Evolutionary conservation across 1,284 basidiomycete species (phyloP).

Genomic region (Ustilago vetiveriae): DNA sequence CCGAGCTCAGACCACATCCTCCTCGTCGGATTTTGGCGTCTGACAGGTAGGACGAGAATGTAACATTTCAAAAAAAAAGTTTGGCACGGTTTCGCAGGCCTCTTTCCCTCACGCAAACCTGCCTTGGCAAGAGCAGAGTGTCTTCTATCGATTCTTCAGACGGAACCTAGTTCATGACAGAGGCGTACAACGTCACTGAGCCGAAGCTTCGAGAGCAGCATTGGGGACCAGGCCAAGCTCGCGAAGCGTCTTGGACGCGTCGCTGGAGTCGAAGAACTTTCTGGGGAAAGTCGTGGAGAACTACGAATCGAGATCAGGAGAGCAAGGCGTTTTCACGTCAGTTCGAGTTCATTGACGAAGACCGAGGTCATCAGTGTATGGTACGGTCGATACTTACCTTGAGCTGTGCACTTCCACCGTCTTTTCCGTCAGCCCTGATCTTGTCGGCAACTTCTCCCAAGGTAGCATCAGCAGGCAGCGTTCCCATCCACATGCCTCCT

Average conservation of each 20-base stretch:
- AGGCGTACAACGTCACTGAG: conserved; percentile 1
- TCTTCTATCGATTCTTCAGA: no score
- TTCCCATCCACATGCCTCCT: conserved; percentile 62
- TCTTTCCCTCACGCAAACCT: no score
- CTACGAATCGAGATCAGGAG: conserved; percentile 10
- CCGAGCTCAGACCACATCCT: background rate
- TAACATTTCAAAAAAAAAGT: no score
- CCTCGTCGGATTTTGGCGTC: no score
- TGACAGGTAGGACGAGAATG: no score
- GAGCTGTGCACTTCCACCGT: conserved; percentile 38
- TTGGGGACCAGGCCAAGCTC: conserved; percentile 65
- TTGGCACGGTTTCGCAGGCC: no score
- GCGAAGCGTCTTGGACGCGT: conserved; percentile 54
- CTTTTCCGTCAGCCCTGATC: conserved; percentile 54
- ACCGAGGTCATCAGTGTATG: no score
- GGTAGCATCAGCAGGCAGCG: conserved; percentile 54
- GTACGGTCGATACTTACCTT: conserved; percentile 55
- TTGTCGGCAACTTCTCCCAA: conserved; percentile 50
- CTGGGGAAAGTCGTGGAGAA: conserved; percentile 65
- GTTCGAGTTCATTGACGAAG: no score
- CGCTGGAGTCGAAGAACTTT: conserved; percentile 56
- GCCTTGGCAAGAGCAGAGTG: no score
- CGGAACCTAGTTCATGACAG: no score
- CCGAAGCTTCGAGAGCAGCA: conserved; percentile 60
- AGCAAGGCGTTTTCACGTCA: no score